Evolutionary conservation across 2,329 filamentous ascomycete species (phyloP).

Genomic region (Chaetomiaceae sp.): DNA sequence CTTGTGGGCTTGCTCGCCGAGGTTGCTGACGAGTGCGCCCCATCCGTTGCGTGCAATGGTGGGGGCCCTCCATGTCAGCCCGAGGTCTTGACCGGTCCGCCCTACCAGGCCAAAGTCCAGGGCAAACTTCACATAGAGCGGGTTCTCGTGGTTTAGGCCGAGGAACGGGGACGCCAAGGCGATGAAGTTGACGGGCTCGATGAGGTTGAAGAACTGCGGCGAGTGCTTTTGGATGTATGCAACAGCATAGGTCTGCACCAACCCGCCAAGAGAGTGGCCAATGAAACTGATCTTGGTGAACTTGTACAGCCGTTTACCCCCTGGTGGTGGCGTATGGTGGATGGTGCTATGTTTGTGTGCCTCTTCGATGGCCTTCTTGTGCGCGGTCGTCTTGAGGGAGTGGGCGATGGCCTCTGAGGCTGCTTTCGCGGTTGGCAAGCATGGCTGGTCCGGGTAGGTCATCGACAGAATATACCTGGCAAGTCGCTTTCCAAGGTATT

Average conservation of each 20-base stretch:
- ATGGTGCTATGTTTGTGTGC: conserved; percentile 49
- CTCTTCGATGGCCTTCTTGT: conserved; percentile 35
- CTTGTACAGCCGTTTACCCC: conserved; percentile 59
- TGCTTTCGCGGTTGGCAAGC: conserved; percentile 60
- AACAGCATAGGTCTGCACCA: conserved; percentile 89
- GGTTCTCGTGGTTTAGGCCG: conserved; percentile 94
- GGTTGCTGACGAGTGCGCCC: conserved; percentile 79
- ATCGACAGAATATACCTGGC: conserved; percentile 86
- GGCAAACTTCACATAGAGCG: conserved; percentile 93
- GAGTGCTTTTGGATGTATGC: conserved; percentile 97
- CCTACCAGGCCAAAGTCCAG: conserved; percentile 94
- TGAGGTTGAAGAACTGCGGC: conserved; percentile 80
- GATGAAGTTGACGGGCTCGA: conserved; percentile 87
- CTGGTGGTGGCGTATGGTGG: conserved; percentile 34
- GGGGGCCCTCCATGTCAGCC: conserved; percentile 88
- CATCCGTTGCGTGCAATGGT: conserved; percentile 81
- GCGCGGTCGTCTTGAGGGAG: conserved; percentile 37
- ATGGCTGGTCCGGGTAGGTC: conserved; percentile 92
- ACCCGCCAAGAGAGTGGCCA: conserved; percentile 82
- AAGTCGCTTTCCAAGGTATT: conserved; percentile 91
- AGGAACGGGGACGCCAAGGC: conserved; percentile 82
- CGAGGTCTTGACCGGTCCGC: conserved; percentile 91
- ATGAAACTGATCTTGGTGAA: conserved; percentile 96
- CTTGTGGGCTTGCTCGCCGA: conserved; percentile 64
- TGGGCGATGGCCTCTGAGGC: conserved; percentile 41